phyloP scores from a whole-genome alignment of 2,329 filamentous ascomycete species.

The Plectosphaerella plurivora region DNA sequence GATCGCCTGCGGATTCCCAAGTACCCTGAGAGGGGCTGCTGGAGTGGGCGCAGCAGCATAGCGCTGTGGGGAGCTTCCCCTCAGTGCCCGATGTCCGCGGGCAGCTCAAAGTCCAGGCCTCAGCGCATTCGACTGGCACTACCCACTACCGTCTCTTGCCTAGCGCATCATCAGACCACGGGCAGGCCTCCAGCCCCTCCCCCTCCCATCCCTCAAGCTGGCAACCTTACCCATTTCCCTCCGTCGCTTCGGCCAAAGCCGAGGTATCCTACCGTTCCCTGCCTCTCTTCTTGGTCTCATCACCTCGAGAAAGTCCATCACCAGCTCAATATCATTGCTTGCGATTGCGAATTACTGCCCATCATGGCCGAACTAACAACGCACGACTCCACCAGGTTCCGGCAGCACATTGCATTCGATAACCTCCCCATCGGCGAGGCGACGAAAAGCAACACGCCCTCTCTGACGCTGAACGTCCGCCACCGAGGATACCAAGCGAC shows the following conservation, averaged over 20 bases:
- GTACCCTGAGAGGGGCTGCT: no score
- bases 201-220: not conserved
- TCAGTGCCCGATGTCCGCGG: no score
- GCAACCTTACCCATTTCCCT: not conserved
- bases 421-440: conserved; percentile 54
- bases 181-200: conserved; percentile 1
- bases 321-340: not conserved
- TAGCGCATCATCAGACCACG: conserved; percentile 3
- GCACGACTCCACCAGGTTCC: conserved; percentile 39
- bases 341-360: not conserved
- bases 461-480: conserved; percentile 78
- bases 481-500: conserved; percentile 82
- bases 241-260: not conserved
- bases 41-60: no score
- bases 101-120: not conserved
- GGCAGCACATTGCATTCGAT: conserved; percentile 57
- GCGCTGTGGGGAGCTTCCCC: not conserved
- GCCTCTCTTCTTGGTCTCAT: not conserved
- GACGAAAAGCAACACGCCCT: conserved; percentile 56
- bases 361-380: conserved; percentile 45
- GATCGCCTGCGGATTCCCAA: no score
- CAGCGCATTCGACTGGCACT: conserved; percentile 4
- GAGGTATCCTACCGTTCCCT: not conserved
- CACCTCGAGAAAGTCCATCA: not conserved
- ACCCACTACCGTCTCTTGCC: not conserved